phyloP scores from a whole-genome alignment of 192 early-diverging fungal species.

The Coemansia sp. region DNA sequence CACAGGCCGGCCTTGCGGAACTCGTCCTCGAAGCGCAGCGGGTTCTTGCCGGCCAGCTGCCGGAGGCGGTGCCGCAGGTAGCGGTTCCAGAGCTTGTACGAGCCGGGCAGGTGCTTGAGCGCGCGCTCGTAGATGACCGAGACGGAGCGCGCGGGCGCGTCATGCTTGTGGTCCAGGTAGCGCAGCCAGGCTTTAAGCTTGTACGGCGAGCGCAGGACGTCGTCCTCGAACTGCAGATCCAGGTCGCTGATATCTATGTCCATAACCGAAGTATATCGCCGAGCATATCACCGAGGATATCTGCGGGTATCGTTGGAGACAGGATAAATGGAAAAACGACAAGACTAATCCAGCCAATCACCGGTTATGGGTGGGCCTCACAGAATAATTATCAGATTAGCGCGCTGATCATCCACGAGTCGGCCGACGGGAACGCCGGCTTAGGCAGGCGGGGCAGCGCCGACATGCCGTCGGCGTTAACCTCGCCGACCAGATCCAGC shows the following conservation, averaged over 20 bases:
- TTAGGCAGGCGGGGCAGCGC: slow-evolving; percentile 25
- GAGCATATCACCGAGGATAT: no score
- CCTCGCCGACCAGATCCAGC: slow-evolving; percentile 16
- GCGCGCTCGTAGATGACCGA: slow-evolving; percentile 86
- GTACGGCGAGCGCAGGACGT: slow-evolving; percentile 62
- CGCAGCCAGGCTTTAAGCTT: slow-evolving; percentile 79
- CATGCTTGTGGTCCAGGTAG: slow-evolving; percentile 83
- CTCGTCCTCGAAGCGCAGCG: slow-evolving; percentile 55
- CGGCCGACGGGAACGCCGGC: slow-evolving; percentile 11
- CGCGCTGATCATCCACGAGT: slow-evolving; percentile 17
- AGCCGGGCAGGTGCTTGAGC: slow-evolving; percentile 79
- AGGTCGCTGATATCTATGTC: slow-evolving; percentile 27
- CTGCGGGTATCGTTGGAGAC: no score
- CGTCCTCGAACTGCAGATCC: slow-evolving; percentile 61
- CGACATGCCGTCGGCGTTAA: slow-evolving; percentile 17
- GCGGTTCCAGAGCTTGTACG: slow-evolving; percentile 92
- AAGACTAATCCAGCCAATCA: no score
- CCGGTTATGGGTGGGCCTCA: no score
- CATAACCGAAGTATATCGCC: no score
- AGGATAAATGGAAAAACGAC: no score
- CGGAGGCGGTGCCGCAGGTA: slow-evolving; percentile 82
- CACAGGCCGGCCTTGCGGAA: slow-evolving; percentile 66
- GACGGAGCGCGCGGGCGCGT: slow-evolving; percentile 40
- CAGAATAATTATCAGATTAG: neutral
- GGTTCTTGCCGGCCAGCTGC: slow-evolving; percentile 54